A percentile compares a stretch with the other conserved stretches of the same genome.
Evolutionary conservation across 2,329 filamentous ascomycete genomes (phyloP).

Genomic region (Pseudofabraea citricarpa): DNA sequence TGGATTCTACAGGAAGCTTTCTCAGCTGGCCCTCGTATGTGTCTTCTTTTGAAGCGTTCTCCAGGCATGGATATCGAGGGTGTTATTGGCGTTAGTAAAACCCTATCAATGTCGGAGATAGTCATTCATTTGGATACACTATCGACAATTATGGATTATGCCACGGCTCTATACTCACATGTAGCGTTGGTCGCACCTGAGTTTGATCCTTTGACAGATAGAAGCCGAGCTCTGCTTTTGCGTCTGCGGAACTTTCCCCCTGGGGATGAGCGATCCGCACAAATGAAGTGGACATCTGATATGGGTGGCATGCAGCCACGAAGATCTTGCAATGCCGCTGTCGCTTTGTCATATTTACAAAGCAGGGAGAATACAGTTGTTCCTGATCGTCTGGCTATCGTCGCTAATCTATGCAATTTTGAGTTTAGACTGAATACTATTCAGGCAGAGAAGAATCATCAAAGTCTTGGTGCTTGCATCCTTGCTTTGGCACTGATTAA

Average conservation of each 20-base stretch:
- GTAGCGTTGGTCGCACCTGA: conserved; percentile 2
- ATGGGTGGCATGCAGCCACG: neutral
- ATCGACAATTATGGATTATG: neutral
- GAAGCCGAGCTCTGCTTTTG: too few relatives aligned
- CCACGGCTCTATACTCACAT: neutral
- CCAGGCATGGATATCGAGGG: neutral
- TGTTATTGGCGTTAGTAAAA: neutral
- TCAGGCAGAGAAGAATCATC: conserved; percentile 4
- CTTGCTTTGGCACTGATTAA: conserved; percentile 8
- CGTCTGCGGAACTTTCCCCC: neutral
- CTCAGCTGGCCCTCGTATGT: conserved; percentile 6
- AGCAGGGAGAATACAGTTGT: conserved; percentile 4
- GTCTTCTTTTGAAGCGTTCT: neutral
- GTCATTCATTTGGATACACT: neutral
- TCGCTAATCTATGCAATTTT: conserved; percentile 15
- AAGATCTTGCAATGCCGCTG: conserved; percentile 10
- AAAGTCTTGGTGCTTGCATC: conserved; percentile 3
- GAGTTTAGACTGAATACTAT: conserved; percentile 7
- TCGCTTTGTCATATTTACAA: conserved; percentile 8
- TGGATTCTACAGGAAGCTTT: conserved; percentile 11
- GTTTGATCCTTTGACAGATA: neutral
- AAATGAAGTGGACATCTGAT: neutral
- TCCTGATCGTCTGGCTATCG: conserved; percentile 12
- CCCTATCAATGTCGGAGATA: neutral
- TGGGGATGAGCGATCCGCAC: neutral